Evolutionary conservation across 371 early-diverging fungal species (phyloP), one percentile per base, ranked within the genome.

Genomic region (Lichtheimia corymbifera): DNA sequence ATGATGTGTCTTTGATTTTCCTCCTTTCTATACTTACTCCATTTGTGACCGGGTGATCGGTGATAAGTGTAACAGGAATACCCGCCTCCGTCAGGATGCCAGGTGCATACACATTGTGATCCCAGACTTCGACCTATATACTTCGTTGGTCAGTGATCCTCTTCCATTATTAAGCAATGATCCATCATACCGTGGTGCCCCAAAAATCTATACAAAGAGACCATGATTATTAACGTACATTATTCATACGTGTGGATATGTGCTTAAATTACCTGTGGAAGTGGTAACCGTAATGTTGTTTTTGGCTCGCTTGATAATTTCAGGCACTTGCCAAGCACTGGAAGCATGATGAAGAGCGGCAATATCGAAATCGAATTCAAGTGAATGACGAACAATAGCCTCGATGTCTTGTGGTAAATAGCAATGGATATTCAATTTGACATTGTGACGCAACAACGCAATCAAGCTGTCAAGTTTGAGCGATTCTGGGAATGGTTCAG

Each of bases 331-430:
- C 66, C 90, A 90, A 5, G 93, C 93, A 58, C 88, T 88, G 27
- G 89, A 67, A 17, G 89, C 94, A 68, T 93, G 94, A 64, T 93
- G 94, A 72, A 93, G 86, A 2, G 94, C 86, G 1, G 81, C 54
- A 50, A 93, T 88, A 25, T 79, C 83, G 67, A 93, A 89, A 59
- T 83, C 82, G 73, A 84, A 93, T 70, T 93, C 91, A 53, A 85
- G 71, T 11, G 88, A 83, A 61, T 85, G 82, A 25, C 91, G 84
- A 55, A 93, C 68, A 80, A 92, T 82, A 50, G 90, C 88, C 65
- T 89, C 90, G 5, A 90, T 68, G 67, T 89, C 91, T 47, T 84
- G 73, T 1, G 87, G 76, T 64, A 86, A 83, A 54, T 88, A 89
- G 52, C 92, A 91, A 62, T 93, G 92, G 12, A 88, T 79, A 62